Evolutionary conservation across 345 rosid genomes (phyloP).

Genomic region (Populus davidiana): DNA sequence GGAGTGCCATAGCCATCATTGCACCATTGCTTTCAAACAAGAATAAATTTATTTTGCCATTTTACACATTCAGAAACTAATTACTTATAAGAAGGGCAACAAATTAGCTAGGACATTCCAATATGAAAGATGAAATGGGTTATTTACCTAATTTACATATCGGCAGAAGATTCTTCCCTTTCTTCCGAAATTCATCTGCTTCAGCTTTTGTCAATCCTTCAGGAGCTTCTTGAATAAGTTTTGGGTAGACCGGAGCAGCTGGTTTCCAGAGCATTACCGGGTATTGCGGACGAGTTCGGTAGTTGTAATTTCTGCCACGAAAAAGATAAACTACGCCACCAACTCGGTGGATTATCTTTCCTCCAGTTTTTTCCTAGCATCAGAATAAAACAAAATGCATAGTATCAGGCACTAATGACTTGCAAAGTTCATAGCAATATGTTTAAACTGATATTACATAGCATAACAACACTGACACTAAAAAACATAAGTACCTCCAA

Average conservation of each 20-base stretch:
- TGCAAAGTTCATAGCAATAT: neutral
- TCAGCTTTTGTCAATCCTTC: constrained; percentile 75
- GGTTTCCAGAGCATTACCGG: constrained; percentile 98
- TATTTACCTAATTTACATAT: constrained; percentile 75
- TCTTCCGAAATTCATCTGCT: constrained; percentile 57
- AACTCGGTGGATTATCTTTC: constrained; percentile 67
- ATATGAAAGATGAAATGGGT: neutral
- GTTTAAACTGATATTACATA: neutral
- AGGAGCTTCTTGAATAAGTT: constrained; percentile 87
- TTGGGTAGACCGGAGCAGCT: constrained; percentile 93
- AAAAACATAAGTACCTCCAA: constrained; percentile 59
- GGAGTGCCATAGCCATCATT: neutral
- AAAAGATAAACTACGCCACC: constrained; percentile 86
- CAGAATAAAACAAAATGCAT: constrained; percentile 5
- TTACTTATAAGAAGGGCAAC: neutral
- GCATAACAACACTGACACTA: neutral
- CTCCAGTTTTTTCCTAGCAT: constrained; percentile 76
- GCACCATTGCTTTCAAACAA: neutral
- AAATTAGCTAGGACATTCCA: neutral
- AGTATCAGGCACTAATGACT: neutral
- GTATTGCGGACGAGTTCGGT: constrained; percentile 69
- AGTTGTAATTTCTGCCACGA: constrained; percentile 84
- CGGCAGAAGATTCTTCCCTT: constrained; percentile 72
- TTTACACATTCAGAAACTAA: neutral
- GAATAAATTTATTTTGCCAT: neutral